These are phyloP conservation scores for Aegilops longissima DNA, from an alignment of 176 grass and related monocot genomes.

Conservation along the genomic window DNA sequence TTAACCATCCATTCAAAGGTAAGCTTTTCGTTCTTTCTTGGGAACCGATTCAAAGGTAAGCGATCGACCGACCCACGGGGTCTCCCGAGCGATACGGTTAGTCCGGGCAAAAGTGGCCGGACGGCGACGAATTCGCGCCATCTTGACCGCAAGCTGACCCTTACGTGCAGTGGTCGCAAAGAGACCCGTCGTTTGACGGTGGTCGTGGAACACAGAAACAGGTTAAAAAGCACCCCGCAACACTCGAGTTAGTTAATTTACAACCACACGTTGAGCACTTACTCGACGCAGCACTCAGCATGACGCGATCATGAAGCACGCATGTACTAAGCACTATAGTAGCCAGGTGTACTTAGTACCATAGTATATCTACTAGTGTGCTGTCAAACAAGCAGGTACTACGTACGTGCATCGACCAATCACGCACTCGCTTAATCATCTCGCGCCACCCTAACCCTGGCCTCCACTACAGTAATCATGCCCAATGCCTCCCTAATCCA, in stretches of 20 bases:
- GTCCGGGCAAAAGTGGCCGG: background rate
- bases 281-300: background rate
- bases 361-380: background rate
- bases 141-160: conserved; percentile 10
- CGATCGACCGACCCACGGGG: background rate
- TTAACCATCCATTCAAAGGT: conserved; percentile 21
- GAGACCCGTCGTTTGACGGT: background rate
- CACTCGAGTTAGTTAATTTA: background rate
- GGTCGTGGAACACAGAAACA: background rate
- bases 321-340: background rate
- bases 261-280: background rate
- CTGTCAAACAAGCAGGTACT: background rate
- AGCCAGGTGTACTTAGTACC: no score
- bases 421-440: background rate
- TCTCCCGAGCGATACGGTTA: background rate
- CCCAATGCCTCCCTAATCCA: background rate
- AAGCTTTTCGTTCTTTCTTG: background rate
- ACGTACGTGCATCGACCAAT: background rate
- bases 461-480: conserved; percentile 31
- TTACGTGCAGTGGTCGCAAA: background rate
- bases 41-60: conserved; percentile 22
- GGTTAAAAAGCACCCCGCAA: background rate
- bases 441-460: conserved; percentile 7
- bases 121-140: background rate
- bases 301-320: conserved; percentile 54